Evolutionary conservation across 83 land plant species (phyloP).

Genomic region (Thuja plicata): DNA sequence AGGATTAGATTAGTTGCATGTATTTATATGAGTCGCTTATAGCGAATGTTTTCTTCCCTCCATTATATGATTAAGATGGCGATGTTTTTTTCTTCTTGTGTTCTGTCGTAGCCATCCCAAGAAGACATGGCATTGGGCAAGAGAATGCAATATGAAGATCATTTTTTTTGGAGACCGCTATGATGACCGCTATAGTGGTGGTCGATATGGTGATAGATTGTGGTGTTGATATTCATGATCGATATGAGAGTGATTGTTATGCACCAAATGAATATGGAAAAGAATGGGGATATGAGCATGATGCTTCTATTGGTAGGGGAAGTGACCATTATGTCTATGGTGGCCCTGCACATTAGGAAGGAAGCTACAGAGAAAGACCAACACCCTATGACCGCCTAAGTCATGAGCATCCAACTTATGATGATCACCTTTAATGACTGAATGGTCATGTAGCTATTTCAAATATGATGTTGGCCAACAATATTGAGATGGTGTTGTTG

Average conservation of each 20-base stretch:
- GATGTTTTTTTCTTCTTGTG: too few species aligned
- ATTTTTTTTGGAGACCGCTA: slow-evolving; percentile 41
- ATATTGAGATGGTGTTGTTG: too few species aligned
- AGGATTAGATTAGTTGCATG: too few species aligned
- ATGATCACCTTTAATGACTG: slow-evolving; percentile 29
- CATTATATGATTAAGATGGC: too few species aligned
- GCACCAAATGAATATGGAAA: slow-evolving; percentile 54
- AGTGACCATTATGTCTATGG: slow-evolving; percentile 38
- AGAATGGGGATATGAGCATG: slow-evolving; percentile 54
- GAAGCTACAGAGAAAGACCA: slow-evolving; percentile 51
- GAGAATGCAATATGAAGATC: slow-evolving; percentile 71
- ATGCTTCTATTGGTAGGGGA: slow-evolving; percentile 32
- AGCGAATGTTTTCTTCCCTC: too few species aligned
- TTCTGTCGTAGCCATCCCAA: too few species aligned
- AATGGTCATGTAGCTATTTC: background rate
- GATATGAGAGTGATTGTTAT: slow-evolving; percentile 30
- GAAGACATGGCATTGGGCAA: slow-evolving; percentile 90
- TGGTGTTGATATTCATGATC: slow-evolving; percentile 35
- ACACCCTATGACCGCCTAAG: slow-evolving; percentile 76
- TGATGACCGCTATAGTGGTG: slow-evolving; percentile 55
- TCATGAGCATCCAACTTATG: slow-evolving; percentile 37
- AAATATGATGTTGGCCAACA: too few species aligned
- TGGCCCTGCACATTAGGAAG: slow-evolving; percentile 39
- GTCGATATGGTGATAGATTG: slow-evolving; percentile 20
- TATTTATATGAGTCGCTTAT: too few species aligned